Conservation (phyloP, 805 yeast genomes). For the Metschnikowia bowlesiae region DNA sequence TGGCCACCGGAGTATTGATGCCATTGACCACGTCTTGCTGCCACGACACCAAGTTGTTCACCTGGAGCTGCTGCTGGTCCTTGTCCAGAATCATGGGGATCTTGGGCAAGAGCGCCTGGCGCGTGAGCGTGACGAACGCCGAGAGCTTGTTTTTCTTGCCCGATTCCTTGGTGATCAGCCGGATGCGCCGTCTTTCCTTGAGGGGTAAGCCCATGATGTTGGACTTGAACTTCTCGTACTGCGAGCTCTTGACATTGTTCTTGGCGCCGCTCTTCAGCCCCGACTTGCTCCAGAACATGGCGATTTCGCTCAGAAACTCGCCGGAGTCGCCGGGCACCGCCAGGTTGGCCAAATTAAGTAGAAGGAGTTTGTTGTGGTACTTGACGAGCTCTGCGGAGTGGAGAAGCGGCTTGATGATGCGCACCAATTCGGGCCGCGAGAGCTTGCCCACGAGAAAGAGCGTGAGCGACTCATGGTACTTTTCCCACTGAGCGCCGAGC, state of each 20-base stretch:
- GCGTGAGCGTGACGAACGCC: conserved; percentile 62
- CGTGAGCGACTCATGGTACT: conserved; percentile 74
- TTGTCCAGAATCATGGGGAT: conserved; percentile 67
- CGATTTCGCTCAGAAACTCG: conserved; percentile 44
- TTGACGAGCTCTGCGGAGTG: conserved; percentile 39
- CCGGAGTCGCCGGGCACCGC: conserved; percentile 42
- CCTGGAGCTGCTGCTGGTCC: conserved; percentile 41
- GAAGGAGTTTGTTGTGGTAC: conserved; percentile 77
- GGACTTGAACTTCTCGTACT: conserved; percentile 76
- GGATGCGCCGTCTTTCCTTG: conserved; percentile 79
- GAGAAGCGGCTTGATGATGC: conserved; percentile 54
- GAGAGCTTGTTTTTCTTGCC: conserved; percentile 74
- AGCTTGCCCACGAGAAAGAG: conserved; percentile 74
- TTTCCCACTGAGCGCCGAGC: conserved; percentile 81
- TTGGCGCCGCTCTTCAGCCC: conserved; percentile 32
- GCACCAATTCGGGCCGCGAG: conserved; percentile 68
- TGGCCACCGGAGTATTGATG: conserved; percentile 71
- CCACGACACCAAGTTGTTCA: conserved; percentile 67
- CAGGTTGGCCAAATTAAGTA: conserved; percentile 81
- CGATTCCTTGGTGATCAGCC: conserved; percentile 75
- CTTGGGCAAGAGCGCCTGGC: conserved; percentile 74
- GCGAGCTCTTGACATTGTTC: conserved; percentile 54
- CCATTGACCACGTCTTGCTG: conserved; percentile 90
- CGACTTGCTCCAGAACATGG: conserved; percentile 46
- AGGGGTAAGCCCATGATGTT: conserved; percentile 84